A percentile compares a stretch with the other conserved stretches of the same genome.
Evolutionary conservation across 108 stramenopile genomes (phyloP).

Genomic region (Heterococcus sp.): DNA sequence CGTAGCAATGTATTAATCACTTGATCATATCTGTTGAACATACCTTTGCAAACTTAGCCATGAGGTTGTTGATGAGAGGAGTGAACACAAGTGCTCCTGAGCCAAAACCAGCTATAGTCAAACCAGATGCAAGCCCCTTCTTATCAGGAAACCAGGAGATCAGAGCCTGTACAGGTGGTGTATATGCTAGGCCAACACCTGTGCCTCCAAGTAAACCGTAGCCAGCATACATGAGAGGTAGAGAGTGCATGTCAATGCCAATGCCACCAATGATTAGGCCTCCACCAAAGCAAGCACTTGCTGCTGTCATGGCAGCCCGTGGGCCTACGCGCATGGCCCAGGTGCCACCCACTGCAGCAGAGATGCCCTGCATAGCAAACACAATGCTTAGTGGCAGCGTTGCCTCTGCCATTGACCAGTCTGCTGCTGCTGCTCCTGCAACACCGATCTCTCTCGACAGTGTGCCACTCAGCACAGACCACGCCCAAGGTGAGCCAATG

Average conservation of each 20-base stretch:
- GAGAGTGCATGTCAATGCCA: slow-evolving; percentile 63
- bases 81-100: slow-evolving; percentile 78
- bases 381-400: slow-evolving; percentile 68
- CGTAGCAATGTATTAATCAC: no score
- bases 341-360: slow-evolving; percentile 63
- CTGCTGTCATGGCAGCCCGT: slow-evolving; percentile 35
- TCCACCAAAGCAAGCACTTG: slow-evolving; percentile 63
- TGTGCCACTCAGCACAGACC: slow-evolving; percentile 56
- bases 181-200: slow-evolving; percentile 74
- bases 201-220: slow-evolving; percentile 72
- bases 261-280: slow-evolving; percentile 49
- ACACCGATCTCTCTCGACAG: slow-evolving; percentile 53
- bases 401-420: slow-evolving; percentile 63
- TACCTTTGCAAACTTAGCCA: slow-evolving; percentile 55
- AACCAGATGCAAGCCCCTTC: slow-evolving; percentile 72
- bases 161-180: slow-evolving; percentile 69
- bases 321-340: slow-evolving; percentile 65
- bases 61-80: slow-evolving; percentile 62
- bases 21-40: background rate
- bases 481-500: slow-evolving; percentile 59
- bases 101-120: slow-evolving; percentile 74
- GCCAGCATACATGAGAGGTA: slow-evolving; percentile 72
- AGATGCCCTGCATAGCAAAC: slow-evolving; percentile 67
- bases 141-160: slow-evolving; percentile 82
- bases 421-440: slow-evolving; percentile 52